Base-by-base conservation (phyloP, 345 rosid genomes). In the Abelmoschus esculentus region DNA sequence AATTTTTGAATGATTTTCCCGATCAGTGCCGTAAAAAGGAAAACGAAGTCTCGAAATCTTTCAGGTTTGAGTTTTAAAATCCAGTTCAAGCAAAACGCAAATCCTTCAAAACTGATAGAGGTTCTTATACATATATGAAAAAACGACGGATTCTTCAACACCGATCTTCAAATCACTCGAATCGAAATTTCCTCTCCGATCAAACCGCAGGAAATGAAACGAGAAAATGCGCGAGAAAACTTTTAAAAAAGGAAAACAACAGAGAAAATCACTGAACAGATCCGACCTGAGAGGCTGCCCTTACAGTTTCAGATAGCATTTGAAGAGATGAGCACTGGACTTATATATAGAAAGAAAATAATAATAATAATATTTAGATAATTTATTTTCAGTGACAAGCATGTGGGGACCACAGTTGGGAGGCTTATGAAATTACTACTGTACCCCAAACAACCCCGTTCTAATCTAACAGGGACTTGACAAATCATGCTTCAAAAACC, bases 81-180 rank as follows among this genome's bases (percentile, higher is more conserved):
- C 36, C 40, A 14, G 22, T 47, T 52, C 19, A 31, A 31, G 22
- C 40, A 36, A 36, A 66, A 47, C 55, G 6, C 22, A 40, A 65
- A 72, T 63, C 53, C 62, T 56, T 47, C 50, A 44, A 61, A 71
- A 11, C 10, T 8, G 40, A 44, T 10, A 55, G 19, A 1, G 12
- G 9, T 9, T 7, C 34, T 40, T 47, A 26, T 22, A 19, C 7
- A 17, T 31, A 31, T 19, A 66, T 32, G 52, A 47, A 4, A 47
- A 12, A 47, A 4, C 5, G 52, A 52, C 80, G 80, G 79, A 70
- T 61, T 75, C 75, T 58, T 46, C 82, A 63, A 83, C 84, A 81
- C 69, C 80, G 74, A 75, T 57, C 68, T 44, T 31, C 12, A 49
- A 72, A 67, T 56, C 60, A 72, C 38, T 12, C 40, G 50, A 57